Conservation (phyloP, 805 yeast genomes). For the Yarrowia sp. region DNA sequence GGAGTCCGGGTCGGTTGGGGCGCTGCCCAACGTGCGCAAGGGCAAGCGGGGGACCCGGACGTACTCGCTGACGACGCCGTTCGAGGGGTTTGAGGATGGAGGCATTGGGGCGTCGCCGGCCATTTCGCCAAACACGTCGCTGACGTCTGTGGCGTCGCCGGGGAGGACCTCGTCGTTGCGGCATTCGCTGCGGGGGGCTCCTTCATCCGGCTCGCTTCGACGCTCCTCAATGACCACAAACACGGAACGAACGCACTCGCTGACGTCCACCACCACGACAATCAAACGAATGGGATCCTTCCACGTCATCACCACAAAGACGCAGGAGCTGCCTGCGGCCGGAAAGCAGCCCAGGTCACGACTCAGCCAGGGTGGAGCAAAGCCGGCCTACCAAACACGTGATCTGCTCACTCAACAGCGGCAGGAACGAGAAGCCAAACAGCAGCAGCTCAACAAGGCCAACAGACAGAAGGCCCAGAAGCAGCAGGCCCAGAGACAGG, state of each 20-base stretch:
- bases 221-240: slow-evolving; percentile 35
- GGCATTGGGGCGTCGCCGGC: slow-evolving; percentile 24
- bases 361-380: not conserved
- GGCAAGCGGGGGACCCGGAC: slow-evolving; percentile 29
- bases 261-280: slow-evolving; percentile 40
- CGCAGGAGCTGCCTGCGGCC: slow-evolving; percentile 31
- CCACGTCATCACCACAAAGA: slow-evolving; percentile 38
- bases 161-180: not conserved
- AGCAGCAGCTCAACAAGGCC: not conserved
- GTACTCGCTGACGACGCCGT: slow-evolving; percentile 32
- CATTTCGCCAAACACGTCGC: slow-evolving; percentile 6
- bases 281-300: slow-evolving; percentile 41
- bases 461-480: slow-evolving; percentile 19
- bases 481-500: not conserved
- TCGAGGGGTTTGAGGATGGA: slow-evolving; percentile 29
- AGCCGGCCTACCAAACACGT: slow-evolving; percentile 23
- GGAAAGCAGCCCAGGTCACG: not conserved
- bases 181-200: not conserved
- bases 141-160: not conserved
- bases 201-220: slow-evolving; percentile 28
- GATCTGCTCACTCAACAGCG: slow-evolving; percentile 3
- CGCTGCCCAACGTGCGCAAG: slow-evolving; percentile 12
- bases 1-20: slow-evolving; percentile 8
- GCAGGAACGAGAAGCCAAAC: slow-evolving; percentile 19
- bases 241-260: slow-evolving; percentile 40